phyloP scores from a whole-genome alignment of 148 eudicot genomes.

The Fallopia convolvulus region DNA sequence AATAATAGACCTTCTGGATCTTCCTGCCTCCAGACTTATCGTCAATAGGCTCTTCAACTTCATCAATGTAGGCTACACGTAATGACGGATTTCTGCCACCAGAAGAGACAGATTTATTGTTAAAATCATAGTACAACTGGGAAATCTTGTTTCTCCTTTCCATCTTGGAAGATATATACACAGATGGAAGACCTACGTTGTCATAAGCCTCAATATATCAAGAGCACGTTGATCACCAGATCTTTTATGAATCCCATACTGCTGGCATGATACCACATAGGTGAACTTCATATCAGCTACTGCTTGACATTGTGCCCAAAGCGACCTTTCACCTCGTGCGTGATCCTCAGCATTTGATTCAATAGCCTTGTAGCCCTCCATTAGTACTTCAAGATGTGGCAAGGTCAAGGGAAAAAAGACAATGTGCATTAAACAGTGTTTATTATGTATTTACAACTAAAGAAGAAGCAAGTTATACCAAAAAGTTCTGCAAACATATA shows the following conservation, averaged over 20 bases:
- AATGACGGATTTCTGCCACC: constrained; percentile 83
- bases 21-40: constrained; percentile 37
- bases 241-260: constrained; percentile 83
- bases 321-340: constrained; percentile 60
- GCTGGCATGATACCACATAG: constrained; percentile 95
- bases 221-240: constrained; percentile 78
- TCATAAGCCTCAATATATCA: constrained; percentile 84
- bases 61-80: constrained; percentile 97
- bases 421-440: not conserved
- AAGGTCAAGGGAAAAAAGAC: not conserved
- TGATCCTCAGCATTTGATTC: constrained; percentile 77
- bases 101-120: not conserved
- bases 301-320: constrained; percentile 90
- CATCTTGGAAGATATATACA: not conserved
- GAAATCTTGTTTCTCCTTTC: not conserved
- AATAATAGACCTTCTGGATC: constrained; percentile 66
- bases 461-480: not conserved
- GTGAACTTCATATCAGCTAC: constrained; percentile 98
- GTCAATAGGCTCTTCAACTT: constrained; percentile 80
- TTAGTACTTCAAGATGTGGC: constrained; percentile 36
- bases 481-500: not conserved
- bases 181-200: constrained; percentile 40
- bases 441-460: not conserved
- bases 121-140: not conserved
- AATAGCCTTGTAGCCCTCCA: constrained; percentile 95